phyloP scores from a whole-genome alignment of 768 basidiomycete genomes.

The Boletus sensibilis region DNA sequence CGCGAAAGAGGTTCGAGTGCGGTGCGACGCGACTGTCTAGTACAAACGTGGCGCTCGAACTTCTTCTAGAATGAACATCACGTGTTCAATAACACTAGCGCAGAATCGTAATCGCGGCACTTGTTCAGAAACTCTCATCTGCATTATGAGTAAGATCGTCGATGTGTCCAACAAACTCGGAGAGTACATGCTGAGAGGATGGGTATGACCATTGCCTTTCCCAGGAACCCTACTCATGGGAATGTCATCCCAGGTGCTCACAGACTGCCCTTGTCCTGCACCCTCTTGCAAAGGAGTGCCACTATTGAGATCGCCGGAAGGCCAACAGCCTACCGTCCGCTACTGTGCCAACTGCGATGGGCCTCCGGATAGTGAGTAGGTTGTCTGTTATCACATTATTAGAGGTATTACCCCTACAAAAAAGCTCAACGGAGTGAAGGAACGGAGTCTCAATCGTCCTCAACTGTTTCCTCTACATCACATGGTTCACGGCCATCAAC shows the following conservation, averaged over 20 bases:
- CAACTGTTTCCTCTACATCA: conserved; percentile 49
- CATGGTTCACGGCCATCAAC: conserved; percentile 65
- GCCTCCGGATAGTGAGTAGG: conserved; percentile 34
- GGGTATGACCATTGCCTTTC: conserved; percentile 42
- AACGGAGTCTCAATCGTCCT: conserved; percentile 34
- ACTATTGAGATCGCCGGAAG: conserved; percentile 67
- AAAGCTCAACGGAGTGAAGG: conserved; percentile 19
- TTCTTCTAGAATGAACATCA: conserved; percentile 4
- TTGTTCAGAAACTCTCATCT: conserved; percentile 6
- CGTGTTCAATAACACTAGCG: conserved; percentile 14
- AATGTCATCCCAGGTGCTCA: conserved; percentile 48
- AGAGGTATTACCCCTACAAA: conserved; percentile 7
- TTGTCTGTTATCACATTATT: neutral
- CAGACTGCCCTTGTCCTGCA: conserved; percentile 60
- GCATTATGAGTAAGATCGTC: conserved; percentile 47
- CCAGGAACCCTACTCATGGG: conserved; percentile 5
- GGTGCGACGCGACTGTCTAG: conserved; percentile 4
- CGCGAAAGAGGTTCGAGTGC: conserved; percentile 11
- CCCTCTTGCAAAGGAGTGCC: conserved; percentile 58
- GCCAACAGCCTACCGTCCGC: conserved; percentile 41
- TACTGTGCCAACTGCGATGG: conserved; percentile 68
- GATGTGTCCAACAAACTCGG: conserved; percentile 65
- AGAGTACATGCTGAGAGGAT: conserved; percentile 73
- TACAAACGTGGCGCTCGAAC: conserved; percentile 26
- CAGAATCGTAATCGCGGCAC: neutral